phyloP scores from a whole-genome alignment of 2,329 filamentous ascomycete genomes.

The Ceratocystiopsis brevicomis region DNA sequence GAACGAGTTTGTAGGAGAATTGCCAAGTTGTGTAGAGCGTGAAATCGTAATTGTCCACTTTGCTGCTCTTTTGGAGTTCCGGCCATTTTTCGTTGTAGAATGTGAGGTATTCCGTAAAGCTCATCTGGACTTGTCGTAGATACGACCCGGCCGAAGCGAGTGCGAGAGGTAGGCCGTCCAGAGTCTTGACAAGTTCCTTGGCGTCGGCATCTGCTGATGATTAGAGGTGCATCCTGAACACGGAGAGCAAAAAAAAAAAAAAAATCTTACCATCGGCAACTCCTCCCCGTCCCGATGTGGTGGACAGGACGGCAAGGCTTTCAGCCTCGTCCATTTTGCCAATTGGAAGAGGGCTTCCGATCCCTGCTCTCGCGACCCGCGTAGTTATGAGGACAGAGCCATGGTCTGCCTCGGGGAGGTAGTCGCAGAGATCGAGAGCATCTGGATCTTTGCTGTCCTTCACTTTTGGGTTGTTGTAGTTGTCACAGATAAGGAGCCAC shows the following conservation, averaged over 20 bases:
- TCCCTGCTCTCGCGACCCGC: not conserved
- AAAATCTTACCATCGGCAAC: too few relatives aligned
- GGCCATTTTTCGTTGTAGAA: slow-evolving; percentile 21
- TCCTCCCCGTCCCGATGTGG: slow-evolving; percentile 11
- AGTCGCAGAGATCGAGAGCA: not conserved
- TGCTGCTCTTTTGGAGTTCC: slow-evolving; percentile 14
- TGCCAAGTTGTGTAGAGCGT: slow-evolving; percentile 20
- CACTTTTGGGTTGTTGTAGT: slow-evolving; percentile 21
- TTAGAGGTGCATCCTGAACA: not conserved
- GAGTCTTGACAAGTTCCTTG: slow-evolving; percentile 14
- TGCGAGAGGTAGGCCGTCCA: slow-evolving; percentile 27
- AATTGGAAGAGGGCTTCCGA: not conserved
- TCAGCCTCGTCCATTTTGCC: slow-evolving; percentile 7
- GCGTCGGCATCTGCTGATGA: slow-evolving; percentile 14
- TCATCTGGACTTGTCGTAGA: slow-evolving; percentile 17
- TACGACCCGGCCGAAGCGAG: slow-evolving; percentile 26
- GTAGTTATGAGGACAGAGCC: not conserved
- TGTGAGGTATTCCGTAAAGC: slow-evolving; percentile 17
- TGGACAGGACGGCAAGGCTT: slow-evolving; percentile 15
- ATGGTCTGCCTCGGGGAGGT: not conserved
- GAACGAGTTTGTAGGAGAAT: slow-evolving; percentile 19
- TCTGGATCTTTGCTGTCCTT: slow-evolving; percentile 5
- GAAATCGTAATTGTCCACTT: slow-evolving; percentile 15
- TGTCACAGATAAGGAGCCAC: slow-evolving; percentile 23
- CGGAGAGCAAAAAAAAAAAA: too few relatives aligned